Evolutionary conservation across 805 yeast genomes (phyloP).

Genomic region (Saccharomyces cerevisiae): DNA sequence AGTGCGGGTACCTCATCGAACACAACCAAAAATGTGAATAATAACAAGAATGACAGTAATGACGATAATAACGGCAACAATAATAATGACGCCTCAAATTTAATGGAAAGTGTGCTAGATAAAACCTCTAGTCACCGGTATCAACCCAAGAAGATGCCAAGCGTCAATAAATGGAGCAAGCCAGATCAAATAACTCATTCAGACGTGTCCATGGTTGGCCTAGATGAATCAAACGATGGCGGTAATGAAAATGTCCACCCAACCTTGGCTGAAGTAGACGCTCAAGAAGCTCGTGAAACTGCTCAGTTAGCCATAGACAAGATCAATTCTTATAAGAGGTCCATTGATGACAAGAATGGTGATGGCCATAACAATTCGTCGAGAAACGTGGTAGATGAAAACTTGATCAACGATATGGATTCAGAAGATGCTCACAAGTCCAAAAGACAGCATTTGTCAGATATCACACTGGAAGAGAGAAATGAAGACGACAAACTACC

Average conservation of each 20-base stretch:
- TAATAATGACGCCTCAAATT: neutral
- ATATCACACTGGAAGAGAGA: neutral
- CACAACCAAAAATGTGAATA: neutral
- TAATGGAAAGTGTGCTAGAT: neutral
- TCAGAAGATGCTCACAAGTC: constrained; percentile 3
- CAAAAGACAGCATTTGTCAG: neutral
- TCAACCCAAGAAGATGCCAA: neutral
- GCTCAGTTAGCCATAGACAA: constrained; percentile 25
- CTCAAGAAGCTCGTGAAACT: constrained; percentile 20
- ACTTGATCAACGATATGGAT: constrained; percentile 15
- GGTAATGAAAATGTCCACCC: constrained; percentile 1
- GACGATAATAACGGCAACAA: neutral
- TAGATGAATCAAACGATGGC: neutral
- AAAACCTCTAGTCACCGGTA: neutral
- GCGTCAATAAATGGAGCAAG: neutral
- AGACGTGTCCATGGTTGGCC: neutral
- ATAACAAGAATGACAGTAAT: neutral
- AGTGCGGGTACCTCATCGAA: neutral
- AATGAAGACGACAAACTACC: constrained; percentile 26
- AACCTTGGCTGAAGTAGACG: constrained; percentile 10
- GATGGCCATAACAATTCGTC: constrained; percentile 9
- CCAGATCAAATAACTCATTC: neutral
- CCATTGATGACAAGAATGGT: constrained; percentile 1
- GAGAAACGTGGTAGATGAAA: constrained; percentile 8
- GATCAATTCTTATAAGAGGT: constrained; percentile 14